Conservation (phyloP, 163 green algal genomes). For the Coccomyxa subellipsoidea region DNA sequence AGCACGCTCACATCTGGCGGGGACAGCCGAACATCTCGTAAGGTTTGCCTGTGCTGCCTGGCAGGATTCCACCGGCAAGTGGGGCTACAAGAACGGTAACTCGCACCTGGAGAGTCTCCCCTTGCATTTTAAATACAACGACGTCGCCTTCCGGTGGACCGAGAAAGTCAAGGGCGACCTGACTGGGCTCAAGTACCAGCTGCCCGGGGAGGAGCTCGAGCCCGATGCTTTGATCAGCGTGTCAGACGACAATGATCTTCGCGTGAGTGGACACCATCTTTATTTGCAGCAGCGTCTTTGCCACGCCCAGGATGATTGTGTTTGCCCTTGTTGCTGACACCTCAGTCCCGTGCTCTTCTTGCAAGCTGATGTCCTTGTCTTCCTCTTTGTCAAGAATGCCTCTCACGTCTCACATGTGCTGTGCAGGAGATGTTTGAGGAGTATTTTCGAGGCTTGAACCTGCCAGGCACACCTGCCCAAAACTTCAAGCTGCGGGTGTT, state of each 20-base stretch:
- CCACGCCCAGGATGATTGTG: background rate
- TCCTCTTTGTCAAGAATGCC: background rate
- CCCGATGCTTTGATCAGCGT: conserved; percentile 57
- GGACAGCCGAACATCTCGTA: background rate
- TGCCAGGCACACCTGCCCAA: conserved; percentile 44
- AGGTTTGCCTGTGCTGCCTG: background rate
- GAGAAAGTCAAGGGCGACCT: conserved; percentile 58
- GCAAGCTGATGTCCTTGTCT: background rate
- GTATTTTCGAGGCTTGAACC: conserved; percentile 43
- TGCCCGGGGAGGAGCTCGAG: conserved; percentile 57
- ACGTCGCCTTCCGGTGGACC: conserved; percentile 47
- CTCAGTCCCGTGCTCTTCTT: background rate
- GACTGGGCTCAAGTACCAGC: conserved; percentile 46
- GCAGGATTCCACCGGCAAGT: conserved; percentile 30
- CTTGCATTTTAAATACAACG: conserved; percentile 36
- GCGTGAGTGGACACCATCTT: conserved; percentile 26
- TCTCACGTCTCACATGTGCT: background rate
- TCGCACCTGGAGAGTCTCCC: conserved; percentile 46
- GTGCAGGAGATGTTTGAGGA: conserved; percentile 65
- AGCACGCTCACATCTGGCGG: background rate
- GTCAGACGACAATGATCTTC: conserved; percentile 58
- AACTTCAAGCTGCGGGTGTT: conserved; percentile 60
- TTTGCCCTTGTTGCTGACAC: background rate
- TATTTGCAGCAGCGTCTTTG: background rate
- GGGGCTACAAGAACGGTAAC: conserved; percentile 35